A percentile compares a stretch with the other conserved stretches of the same genome.
phyloP scores from a whole-genome alignment of 2,329 filamentous ascomycete species.

The Elsinoe fawcettii region DNA sequence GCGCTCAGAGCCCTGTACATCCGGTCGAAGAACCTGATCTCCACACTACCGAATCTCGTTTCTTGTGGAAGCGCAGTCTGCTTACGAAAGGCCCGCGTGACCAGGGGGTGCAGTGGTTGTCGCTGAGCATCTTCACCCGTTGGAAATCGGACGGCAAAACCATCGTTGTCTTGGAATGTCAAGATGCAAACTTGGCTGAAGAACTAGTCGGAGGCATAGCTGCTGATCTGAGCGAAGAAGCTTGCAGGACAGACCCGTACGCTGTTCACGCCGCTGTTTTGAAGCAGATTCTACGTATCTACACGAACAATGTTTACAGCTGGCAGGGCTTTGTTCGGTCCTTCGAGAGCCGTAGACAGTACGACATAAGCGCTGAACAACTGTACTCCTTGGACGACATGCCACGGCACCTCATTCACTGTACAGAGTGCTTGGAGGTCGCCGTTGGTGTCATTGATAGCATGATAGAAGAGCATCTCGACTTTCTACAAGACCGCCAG shows the following conservation, averaged over 20 bases:
- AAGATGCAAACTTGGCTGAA: background rate
- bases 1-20: background rate
- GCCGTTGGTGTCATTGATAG: conserved; percentile 19
- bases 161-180: background rate
- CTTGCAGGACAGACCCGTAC: conserved; percentile 14
- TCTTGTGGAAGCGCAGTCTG: background rate
- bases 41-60: background rate
- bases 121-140: background rate
- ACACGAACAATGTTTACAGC: conserved; percentile 19
- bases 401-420: conserved; percentile 22
- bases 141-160: background rate
- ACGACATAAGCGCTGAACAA: conserved; percentile 2
- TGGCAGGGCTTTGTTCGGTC: conserved; percentile 20
- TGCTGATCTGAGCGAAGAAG: background rate
- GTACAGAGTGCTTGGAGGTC: conserved; percentile 18
- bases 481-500: background rate
- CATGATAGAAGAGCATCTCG: conserved; percentile 15
- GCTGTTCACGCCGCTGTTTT: conserved; percentile 18
- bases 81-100: background rate
- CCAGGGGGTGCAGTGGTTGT: background rate
- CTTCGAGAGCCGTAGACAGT: conserved; percentile 17
- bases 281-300: conserved; percentile 17
- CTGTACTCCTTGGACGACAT: conserved; percentile 21
- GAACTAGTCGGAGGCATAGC: background rate
- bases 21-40: background rate